phyloP scores from a whole-genome alignment of 192 early-diverging fungal species.

The Gigaspora rosea region DNA sequence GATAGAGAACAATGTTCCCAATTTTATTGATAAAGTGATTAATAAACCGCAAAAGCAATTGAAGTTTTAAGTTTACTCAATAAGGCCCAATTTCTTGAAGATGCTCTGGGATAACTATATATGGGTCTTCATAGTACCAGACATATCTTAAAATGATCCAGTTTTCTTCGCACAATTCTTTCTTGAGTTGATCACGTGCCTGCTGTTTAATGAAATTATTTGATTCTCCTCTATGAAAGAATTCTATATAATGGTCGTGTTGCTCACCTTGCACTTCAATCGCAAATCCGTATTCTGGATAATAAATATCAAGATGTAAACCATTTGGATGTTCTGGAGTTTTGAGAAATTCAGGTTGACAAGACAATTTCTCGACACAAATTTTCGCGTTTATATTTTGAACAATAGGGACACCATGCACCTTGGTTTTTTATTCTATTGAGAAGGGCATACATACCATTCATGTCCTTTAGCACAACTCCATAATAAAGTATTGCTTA shows the following conservation, averaged over 20 bases:
- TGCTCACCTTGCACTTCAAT: constrained; percentile 12
- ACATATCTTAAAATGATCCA: too few relatives aligned
- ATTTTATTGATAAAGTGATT: too few relatives aligned
- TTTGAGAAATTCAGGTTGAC: constrained; percentile 14
- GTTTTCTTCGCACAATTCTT: too few relatives aligned
- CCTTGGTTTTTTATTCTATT: neutral
- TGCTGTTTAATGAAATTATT: too few relatives aligned
- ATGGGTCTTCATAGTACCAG: too few relatives aligned
- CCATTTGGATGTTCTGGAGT: neutral
- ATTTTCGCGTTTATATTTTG: neutral
- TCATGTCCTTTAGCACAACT: neutral
- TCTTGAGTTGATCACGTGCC: too few relatives aligned
- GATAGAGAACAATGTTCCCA: too few relatives aligned
- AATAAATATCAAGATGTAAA: neutral
- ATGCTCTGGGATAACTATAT: too few relatives aligned
- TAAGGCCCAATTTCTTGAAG: too few relatives aligned
- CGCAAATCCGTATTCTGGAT: neutral
- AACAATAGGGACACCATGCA: neutral
- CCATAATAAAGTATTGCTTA: neutral
- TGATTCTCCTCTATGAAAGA: neutral
- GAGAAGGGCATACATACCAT: neutral
- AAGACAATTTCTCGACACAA: neutral
- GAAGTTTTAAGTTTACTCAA: too few relatives aligned
- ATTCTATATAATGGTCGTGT: constrained; percentile 5
- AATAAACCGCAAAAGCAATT: too few relatives aligned